Evolutionary conservation across 768 basidiomycete genomes (phyloP).

Genomic region (Hygrocybe punicea): DNA sequence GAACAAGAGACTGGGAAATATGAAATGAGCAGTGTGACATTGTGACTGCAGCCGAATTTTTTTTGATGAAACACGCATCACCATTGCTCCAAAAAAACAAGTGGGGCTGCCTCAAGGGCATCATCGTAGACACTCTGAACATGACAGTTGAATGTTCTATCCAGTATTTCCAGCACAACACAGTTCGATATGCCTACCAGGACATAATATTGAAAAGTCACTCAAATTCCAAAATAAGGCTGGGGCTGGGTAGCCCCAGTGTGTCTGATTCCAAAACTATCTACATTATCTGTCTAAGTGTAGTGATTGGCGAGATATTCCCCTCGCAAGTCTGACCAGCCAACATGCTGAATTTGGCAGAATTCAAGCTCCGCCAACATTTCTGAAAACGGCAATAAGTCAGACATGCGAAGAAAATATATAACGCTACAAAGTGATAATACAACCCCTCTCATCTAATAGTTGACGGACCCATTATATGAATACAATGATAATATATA

Average conservation of each 20-base stretch:
- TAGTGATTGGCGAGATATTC: not conserved
- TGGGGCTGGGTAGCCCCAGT: too few species aligned
- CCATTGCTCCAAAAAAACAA: not conserved
- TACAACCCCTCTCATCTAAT: too few species aligned
- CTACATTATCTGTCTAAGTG: not conserved
- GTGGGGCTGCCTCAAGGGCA: not conserved
- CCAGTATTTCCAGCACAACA: not conserved
- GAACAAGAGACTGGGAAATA: not conserved
- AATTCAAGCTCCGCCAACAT: constrained; percentile 3
- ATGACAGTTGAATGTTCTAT: too few species aligned
- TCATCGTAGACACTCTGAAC: not conserved
- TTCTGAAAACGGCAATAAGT: constrained; percentile 2
- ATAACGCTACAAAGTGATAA: too few species aligned
- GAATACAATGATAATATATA: too few species aligned
- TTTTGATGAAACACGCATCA: too few species aligned
- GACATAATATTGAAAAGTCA: too few species aligned
- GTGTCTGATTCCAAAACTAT: not conserved
- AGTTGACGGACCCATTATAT: too few species aligned
- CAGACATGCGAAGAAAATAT: too few species aligned
- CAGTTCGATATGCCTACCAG: too few species aligned
- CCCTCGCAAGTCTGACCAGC: not conserved
- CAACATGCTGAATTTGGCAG: not conserved
- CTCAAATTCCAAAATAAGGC: too few species aligned
- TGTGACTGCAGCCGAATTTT: not conserved
- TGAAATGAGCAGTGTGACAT: not conserved